Evolutionary conservation across 345 rosid genomes (phyloP).

Genomic region (Eucalyptus erythrocorys): DNA sequence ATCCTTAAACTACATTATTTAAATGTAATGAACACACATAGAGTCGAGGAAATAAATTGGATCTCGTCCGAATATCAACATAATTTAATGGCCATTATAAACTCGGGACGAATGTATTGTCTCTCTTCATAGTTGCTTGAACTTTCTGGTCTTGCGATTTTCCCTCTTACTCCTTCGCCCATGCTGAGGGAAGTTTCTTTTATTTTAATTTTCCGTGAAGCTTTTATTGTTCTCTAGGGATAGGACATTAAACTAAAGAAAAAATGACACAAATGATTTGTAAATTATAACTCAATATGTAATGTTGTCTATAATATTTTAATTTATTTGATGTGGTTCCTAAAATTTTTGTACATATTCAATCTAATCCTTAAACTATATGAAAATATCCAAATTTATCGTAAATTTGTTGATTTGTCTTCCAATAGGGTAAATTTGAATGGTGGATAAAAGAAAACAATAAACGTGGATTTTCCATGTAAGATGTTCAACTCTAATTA

Average conservation of each 20-base stretch:
- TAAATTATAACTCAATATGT: too few relatives aligned
- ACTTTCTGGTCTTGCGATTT: too few relatives aligned
- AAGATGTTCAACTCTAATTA: not conserved
- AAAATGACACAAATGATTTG: not conserved
- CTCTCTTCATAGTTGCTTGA: too few relatives aligned
- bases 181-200: too few relatives aligned
- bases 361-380: not conserved
- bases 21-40: not conserved
- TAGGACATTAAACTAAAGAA: not conserved
- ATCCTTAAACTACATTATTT: not conserved
- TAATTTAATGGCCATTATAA: too few relatives aligned
- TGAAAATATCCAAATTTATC: accelerated
- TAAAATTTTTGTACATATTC: accelerated
- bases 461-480: not conserved
- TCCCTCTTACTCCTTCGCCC: too few relatives aligned
- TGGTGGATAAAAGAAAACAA: not conserved
- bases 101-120: too few relatives aligned
- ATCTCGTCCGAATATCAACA: too few relatives aligned
- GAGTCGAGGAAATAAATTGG: not conserved
- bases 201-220: not conserved
- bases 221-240: not conserved
- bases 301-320: accelerated
- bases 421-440: not conserved
- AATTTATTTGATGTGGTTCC: not conserved
- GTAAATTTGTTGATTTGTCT: not conserved